Conservation (phyloP, 352 stramenopile genomes). For the Globisporangium acanthophoron region DNA sequence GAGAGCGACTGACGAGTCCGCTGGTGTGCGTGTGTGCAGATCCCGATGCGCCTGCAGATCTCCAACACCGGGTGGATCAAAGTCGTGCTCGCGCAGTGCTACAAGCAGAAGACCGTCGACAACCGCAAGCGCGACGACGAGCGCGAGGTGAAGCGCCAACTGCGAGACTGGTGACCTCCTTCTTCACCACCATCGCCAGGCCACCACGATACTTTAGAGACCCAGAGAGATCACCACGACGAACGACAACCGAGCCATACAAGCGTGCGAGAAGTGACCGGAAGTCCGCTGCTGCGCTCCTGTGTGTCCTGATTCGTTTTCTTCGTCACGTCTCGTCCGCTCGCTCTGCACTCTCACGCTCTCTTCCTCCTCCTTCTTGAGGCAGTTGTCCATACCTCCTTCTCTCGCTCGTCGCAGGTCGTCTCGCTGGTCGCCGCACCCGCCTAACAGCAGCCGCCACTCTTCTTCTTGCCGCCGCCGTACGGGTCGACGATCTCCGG, state of each 20-base stretch:
- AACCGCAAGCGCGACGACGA: conserved; percentile 71
- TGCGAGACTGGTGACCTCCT: conserved; percentile 59
- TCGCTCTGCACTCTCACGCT: not conserved
- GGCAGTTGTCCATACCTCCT: not conserved
- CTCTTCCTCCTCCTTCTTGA: not conserved
- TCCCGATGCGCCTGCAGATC: conserved; percentile 68
- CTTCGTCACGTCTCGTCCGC: no score
- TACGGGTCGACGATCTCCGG: conserved; percentile 86
- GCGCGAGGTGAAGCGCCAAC: conserved; percentile 65
- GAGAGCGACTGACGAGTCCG: not conserved
- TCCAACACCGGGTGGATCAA: conserved; percentile 83
- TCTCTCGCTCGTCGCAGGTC: conserved; percentile 3
- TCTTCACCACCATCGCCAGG: not conserved
- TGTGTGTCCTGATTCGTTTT: no score
- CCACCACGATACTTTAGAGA: no score
- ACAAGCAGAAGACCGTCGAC: conserved; percentile 59
- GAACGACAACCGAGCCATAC: no score
- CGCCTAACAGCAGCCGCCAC: conserved; percentile 65
- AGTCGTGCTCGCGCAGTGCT: conserved; percentile 68
- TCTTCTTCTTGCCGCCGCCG: conserved; percentile 79
- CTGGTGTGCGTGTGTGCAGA: conserved; percentile 21
- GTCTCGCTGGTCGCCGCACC: no score
- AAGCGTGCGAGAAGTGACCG: no score
- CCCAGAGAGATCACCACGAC: no score
- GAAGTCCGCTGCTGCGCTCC: no score